phyloP scores from a whole-genome alignment of 139 green algal genomes.

The Nannochloris sp. region DNA sequence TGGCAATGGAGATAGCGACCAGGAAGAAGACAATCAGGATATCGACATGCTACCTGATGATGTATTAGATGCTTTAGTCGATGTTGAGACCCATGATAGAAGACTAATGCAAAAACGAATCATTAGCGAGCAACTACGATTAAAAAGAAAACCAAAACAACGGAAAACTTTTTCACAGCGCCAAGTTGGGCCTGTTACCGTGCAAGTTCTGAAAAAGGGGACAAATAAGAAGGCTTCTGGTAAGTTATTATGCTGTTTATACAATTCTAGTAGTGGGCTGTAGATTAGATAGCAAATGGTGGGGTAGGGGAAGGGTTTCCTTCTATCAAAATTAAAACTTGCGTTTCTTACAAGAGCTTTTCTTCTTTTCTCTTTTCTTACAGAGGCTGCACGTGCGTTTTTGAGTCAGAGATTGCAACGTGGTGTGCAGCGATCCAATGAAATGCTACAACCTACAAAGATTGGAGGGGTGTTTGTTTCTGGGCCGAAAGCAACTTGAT shows the following conservation, averaged over 20 bases:
- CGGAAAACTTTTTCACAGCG: background rate
- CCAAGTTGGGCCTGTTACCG: background rate
- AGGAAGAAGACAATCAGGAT: background rate
- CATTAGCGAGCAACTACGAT: conserved; percentile 2
- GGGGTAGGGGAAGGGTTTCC: no score
- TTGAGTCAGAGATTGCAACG: background rate
- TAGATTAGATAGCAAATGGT: no score
- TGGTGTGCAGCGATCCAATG: background rate
- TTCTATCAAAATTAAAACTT: no score
- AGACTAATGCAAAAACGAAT: background rate
- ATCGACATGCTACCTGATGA: conserved; percentile 5
- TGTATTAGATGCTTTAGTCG: background rate
- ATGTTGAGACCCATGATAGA: background rate
- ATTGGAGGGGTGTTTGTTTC: background rate
- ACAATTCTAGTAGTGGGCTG: no score
- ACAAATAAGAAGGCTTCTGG: background rate
- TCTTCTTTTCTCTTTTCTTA: background rate
- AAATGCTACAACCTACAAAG: background rate
- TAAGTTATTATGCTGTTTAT: no score
- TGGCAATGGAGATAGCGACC: background rate
- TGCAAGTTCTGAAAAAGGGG: background rate
- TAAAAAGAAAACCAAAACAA: background rate
- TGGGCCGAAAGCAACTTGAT: no score
- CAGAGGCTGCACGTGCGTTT: background rate
- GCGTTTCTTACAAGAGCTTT: no score